These are phyloP conservation scores for Kwoniella sp. DNA, from an alignment of 768 basidiomycete species.

Conservation along the genomic window DNA sequence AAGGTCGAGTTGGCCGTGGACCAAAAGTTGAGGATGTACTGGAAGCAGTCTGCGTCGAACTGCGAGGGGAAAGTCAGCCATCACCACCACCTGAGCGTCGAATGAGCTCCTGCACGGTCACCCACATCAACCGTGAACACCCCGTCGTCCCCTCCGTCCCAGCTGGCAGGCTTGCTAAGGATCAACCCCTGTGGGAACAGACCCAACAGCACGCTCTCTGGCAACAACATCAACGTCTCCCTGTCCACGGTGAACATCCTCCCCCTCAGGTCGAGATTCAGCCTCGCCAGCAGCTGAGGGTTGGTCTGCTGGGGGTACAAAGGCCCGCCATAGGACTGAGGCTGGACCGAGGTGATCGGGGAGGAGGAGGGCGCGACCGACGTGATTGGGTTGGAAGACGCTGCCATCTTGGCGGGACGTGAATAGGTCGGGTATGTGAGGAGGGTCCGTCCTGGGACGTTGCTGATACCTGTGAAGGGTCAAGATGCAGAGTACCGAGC, in stretches of 20 bases:
- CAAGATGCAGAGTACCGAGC: background rate
- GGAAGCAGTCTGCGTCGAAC: slow-evolving; percentile 97
- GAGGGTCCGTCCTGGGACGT: background rate
- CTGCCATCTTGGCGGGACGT: slow-evolving; percentile 29
- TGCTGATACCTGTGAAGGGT: too few relatives aligned
- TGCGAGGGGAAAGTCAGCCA: slow-evolving; percentile 48
- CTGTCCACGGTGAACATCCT: slow-evolving; percentile 88
- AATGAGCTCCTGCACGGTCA: background rate
- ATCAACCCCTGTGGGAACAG: slow-evolving; percentile 97
- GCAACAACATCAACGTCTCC: slow-evolving; percentile 96
- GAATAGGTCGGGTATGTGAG: slow-evolving; percentile 1
- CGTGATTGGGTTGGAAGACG: slow-evolving; percentile 51
- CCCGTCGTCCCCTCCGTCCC: slow-evolving; percentile 77
- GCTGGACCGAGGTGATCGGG: slow-evolving; percentile 49
- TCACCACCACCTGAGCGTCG: background rate
- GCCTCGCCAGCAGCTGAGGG: slow-evolving; percentile 79
- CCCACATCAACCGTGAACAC: slow-evolving; percentile 94
- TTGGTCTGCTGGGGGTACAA: slow-evolving; percentile 51
- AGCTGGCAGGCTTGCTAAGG: slow-evolving; percentile 65
- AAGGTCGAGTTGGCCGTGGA: slow-evolving; percentile 78
- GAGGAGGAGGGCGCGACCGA: slow-evolving; percentile 47
- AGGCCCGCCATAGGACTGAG: slow-evolving; percentile 31
- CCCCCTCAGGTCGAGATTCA: slow-evolving; percentile 88
- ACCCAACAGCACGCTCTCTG: slow-evolving; percentile 92
- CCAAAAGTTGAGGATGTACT: slow-evolving; percentile 90